Percentiles rank a stretch among this genome's conserved stretches.
phyloP scores from a whole-genome alignment of 805 yeast species.

The Kazachstania kunashirensis region DNA sequence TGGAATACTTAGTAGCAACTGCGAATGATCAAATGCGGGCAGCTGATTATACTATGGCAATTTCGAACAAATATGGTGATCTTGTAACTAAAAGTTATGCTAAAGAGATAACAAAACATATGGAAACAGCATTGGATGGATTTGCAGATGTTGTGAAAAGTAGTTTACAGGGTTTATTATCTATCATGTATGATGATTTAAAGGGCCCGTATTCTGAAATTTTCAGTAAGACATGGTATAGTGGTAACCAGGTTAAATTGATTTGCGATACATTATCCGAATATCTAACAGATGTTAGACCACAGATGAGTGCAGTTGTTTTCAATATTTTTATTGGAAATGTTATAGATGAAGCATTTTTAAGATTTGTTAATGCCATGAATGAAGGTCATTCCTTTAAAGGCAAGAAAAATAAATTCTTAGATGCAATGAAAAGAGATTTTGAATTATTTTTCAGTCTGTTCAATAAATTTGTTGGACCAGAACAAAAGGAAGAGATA shows the following conservation, averaged over 20 bases:
- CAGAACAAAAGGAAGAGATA: constrained; percentile 28
- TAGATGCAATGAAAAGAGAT: constrained; percentile 51
- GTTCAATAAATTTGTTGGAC: constrained; percentile 38
- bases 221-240: constrained; percentile 64
- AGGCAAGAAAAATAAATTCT: constrained; percentile 34
- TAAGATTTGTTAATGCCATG: constrained; percentile 41
- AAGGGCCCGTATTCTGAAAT: constrained; percentile 49
- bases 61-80: constrained; percentile 50
- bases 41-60: constrained; percentile 60
- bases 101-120: constrained; percentile 45
- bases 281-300: constrained; percentile 56
- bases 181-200: constrained; percentile 64
- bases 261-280: constrained; percentile 68
- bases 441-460: constrained; percentile 45
- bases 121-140: constrained; percentile 65
- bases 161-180: constrained; percentile 45
- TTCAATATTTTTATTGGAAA: constrained; percentile 46
- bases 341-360: constrained; percentile 41
- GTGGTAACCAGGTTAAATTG: constrained; percentile 46
- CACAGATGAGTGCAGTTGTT: constrained; percentile 41
- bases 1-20: constrained; percentile 72
- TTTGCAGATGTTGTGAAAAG: constrained; percentile 65
- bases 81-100: constrained; percentile 56
- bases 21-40: constrained; percentile 77
- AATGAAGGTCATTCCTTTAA: constrained; percentile 35